These are phyloP conservation scores for Porcisia deanei DNA, from an alignment of 208 protist species.

Conservation along the genomic window DNA sequence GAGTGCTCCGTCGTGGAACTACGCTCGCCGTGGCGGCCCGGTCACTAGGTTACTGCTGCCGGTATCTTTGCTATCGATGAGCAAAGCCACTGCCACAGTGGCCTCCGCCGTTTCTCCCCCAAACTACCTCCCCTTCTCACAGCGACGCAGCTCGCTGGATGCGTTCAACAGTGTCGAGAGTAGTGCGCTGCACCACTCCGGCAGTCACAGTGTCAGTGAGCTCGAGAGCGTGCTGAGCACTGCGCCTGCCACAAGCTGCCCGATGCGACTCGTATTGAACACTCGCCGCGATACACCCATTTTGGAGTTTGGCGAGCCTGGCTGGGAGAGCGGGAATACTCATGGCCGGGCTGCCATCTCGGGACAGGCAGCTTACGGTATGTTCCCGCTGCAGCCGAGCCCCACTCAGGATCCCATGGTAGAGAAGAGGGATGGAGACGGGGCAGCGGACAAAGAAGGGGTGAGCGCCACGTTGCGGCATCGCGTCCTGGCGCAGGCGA, in stretches of 20 bases:
- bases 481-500: not conserved
- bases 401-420: not conserved
- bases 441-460: not conserved
- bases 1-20: not conserved
- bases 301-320: constrained; percentile 9
- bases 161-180: not conserved
- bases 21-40: not conserved
- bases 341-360: not conserved
- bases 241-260: constrained; percentile 5
- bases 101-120: too few species aligned
- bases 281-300: constrained; percentile 7
- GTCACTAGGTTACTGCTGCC: not conserved
- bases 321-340: constrained; percentile 5
- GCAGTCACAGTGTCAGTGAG: constrained; percentile 26
- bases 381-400: not conserved
- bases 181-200: constrained; percentile 16
- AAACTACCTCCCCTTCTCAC: constrained; percentile 1
- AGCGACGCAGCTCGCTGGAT: constrained; percentile 18
- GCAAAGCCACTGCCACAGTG: not conserved
- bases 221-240: constrained; percentile 28
- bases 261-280: constrained; percentile 26
- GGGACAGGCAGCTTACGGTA: not conserved
- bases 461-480: not conserved
- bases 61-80: not conserved
- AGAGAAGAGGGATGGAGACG: not conserved